Evolutionary conservation across 148 eudicot species (phyloP), one percentile per base, ranked within the genome.

Genomic region (Mesembryanthemum crystallinum): DNA sequence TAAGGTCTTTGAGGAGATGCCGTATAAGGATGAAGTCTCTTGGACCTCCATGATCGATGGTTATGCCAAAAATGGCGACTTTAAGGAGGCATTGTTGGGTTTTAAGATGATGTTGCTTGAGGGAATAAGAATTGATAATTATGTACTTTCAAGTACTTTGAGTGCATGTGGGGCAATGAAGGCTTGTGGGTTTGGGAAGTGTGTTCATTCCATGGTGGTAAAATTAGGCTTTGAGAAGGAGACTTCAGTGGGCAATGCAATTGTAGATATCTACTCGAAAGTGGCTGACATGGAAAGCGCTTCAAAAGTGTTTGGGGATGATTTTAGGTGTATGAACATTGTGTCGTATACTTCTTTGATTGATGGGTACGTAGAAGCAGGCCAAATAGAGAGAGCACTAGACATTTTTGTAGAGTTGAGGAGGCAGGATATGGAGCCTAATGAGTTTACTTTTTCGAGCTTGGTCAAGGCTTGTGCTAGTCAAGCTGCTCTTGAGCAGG

Each of bases 21-120:
- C 85, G 1, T 75, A 10, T 32, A 86, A 84, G 83, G 87, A 86
- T 77, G 82, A 82, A 77, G 84, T 86, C 20, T 86, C 85, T 0
- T 86, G 89, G 89, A 84, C 80, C 0, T 77, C 87, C 10, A 82
- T 86, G 89, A 84, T 86, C 27, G 78, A 80, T 80, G 89, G 89
- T 28, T 84, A 80, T 77, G 80, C 82, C 3, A 84, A 84, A 67
- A 82, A 86, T 78, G 85, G 85, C 0, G 73, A 79, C 35, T 80
- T 37, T 52, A 77, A 75, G 39, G 78, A 82, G 75, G 83, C 85
- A n/a, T 45, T 86, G 72, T 64, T 77, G 39, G 82, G 78, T 63
- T 84, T 74, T 66, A 80, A 79, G 72, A 69, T 60, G 27, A 84
- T 86, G 85, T n/a, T 77, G 64, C 20, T 37, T 77, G 83, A 82